Base-by-base conservation (phyloP, 148 eudicot species). In the Rhododendron henanense region DNA sequence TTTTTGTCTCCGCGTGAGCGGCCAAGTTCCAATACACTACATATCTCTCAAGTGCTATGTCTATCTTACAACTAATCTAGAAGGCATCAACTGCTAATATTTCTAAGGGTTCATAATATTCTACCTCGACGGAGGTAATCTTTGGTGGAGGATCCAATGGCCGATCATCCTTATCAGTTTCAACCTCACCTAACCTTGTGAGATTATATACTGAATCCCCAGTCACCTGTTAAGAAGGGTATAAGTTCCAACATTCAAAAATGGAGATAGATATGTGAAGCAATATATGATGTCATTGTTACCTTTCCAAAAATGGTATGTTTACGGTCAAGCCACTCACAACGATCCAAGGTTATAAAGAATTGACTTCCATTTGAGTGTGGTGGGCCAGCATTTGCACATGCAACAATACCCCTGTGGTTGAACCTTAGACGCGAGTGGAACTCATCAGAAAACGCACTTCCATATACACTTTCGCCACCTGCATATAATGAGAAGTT, bases 291-390 rank as follows among this genome's bases (percentile, higher is more conserved):
- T 6, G 55, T 53, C 16, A 19, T 25, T 50, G 31, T 89, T 90
- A 94, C 99, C 94, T 97, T 97, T 84, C 98, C 99, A 89, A 97
- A 97, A 23, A 97, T 97, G 45, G 98, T 97, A 87, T 97, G 95
- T 88, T 97, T 97, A 85, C 88, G 90, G 87, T 97, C 98, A 90
- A 97, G 95, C 98, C 98, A 95, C 81, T 97, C 99, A 91, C 98
- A 97, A 47, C 96, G 98, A 86, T 97, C 99, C 87, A 95, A 84
- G 8, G 98, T 90, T 76, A 95, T 90, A 74, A 95, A 97, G 90
- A 97, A 97, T 83, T 97, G 99, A 89, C 99, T 97, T 79, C 94
- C 98, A 87, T 97, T 97, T 85, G 99, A 88, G 89, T 97, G 94
- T 25, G 98, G 94, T 57, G 92, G 55, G 48, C 96, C 98, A 88